phyloP scores from a whole-genome alignment of 306 rosid species.

The Dryas octopetala region DNA sequence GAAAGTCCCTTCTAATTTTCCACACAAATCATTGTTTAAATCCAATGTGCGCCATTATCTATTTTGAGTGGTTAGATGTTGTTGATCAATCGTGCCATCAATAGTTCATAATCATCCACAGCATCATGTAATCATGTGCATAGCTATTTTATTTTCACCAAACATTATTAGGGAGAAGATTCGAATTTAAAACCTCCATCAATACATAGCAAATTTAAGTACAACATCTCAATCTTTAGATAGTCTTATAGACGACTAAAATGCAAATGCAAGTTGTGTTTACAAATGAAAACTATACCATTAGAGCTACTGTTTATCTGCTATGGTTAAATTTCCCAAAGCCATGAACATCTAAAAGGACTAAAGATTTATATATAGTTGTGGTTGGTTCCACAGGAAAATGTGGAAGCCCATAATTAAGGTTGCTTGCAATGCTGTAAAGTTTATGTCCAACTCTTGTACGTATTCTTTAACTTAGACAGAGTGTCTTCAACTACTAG shows the following conservation, averaged over 20 bases:
- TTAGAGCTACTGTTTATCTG: too few species aligned
- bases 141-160: not conserved
- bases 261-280: too few species aligned
- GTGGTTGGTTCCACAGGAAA: too few species aligned
- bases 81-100: not conserved
- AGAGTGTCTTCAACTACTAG: not conserved
- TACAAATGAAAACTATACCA: too few species aligned
- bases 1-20: slow-evolving; percentile 25
- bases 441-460: not conserved
- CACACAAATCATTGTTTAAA: slow-evolving; percentile 23
- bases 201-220: too few species aligned
- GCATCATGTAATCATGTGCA: not conserved
- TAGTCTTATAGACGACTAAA: too few species aligned
- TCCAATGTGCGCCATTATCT: slow-evolving; percentile 15
- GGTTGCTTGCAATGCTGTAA: not conserved
- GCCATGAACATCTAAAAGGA: not conserved
- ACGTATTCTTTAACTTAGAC: not conserved
- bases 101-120: not conserved
- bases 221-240: too few species aligned
- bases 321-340: too few species aligned
- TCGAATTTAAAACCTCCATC: too few species aligned
- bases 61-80: not conserved
- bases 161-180: not conserved
- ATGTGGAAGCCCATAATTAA: too few species aligned
- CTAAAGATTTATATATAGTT: not conserved